Base-by-base conservation (phyloP, 352 stramenopile genomes). In the Pythium grandisporangium region DNA sequence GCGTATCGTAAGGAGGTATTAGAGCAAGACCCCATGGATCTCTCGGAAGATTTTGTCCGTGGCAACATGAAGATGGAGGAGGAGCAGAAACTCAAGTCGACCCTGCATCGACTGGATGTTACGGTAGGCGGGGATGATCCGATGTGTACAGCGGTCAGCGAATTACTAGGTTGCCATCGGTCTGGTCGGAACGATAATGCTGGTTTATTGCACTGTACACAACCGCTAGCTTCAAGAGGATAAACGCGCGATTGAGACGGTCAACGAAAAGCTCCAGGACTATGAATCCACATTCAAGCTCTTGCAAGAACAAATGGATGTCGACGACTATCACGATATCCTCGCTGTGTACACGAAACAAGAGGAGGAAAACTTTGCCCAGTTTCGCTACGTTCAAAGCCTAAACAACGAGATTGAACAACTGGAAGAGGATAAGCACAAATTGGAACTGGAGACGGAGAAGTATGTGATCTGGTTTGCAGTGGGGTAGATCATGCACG, bases 341-440 rank as follows among this genome's bases (percentile, higher is more conserved):
- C 45, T 84, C 5, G 48, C 53, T 14, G 60, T 76, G 22, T 85
- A 90, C 51, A 67, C 62, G 2, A 85, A 69, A 42, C 76, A 74
- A 29, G 76, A 90, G 41, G 76, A 86, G 33, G 72, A 90, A 21
- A 87, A 90, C 43, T 86, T 90, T 42, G 70, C 76, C 5, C 63
- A 84, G 32, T 90, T 85, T 26, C 68, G 71, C 39, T 86, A 90
- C 48, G 66, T 90, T 27, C 76, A 90, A 37, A 86, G 59, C 38
- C 71, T 82, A 13, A 86, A 75, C 51, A 86, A 85, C 41, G 76
- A 90, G 47, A 65, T 78, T 25, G 72, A 86, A 49, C 76, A 90
- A 38, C 71, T 90, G 20, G 76, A 90, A 41, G 74, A 90, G n/a
- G 73, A 90, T 45, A 86, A 83, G 32, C 41, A 64, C 14, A 55